Base-by-base conservation (phyloP, 345 rosid species). In the Citrus trifoliata region DNA sequence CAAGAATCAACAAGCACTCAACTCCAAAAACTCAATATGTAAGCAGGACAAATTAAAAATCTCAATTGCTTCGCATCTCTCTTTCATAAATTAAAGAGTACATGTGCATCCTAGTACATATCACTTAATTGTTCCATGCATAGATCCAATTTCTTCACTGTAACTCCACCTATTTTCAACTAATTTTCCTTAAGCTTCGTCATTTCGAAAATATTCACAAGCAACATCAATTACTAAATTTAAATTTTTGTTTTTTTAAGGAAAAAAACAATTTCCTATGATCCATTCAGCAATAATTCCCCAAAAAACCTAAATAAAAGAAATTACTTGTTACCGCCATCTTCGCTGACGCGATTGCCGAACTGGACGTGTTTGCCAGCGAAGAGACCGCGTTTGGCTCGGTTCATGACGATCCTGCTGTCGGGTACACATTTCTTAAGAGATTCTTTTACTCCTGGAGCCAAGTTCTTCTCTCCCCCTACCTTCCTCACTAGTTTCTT, bases 351-450 rank as follows among this genome's bases (percentile, higher is more conserved):
- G 4, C 83, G 90, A 76, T 96, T 94, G 22, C 98, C 99, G 84
- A 89, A 96, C 78, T 89, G 97, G 84, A 96, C 92, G 80, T 96
- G 98, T 60, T 94, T 92, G 72, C 97, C 97, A 18, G 98, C 97
- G 87, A 70, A 96, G 55, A 96, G 87, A 48, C 99, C 97, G 42
- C 95, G 94, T 72, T 94, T 88, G 84, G 97, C 97, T 63, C 97
- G 88, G 62, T 85, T 84, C 97, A 93, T 96, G 61, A 96, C 88
- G 81, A 96, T 63, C 84, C 89, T 88, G 82, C 82, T 67, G 76
- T 96, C 88, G 2, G 97, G 99, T 5, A 93, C 85, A 86, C 87
- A 87, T 73, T 88, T 91, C 83, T 88, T 84, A 48, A 96, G 89
- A 40, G 91, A 80, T 33, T 89, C 90, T 78, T 89, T 89, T 55